Percentiles rank a stretch among this genome's conserved stretches.
Evolutionary conservation across 768 basidiomycete species (phyloP).

Genomic region (Psilocybe cyanescens): DNA sequence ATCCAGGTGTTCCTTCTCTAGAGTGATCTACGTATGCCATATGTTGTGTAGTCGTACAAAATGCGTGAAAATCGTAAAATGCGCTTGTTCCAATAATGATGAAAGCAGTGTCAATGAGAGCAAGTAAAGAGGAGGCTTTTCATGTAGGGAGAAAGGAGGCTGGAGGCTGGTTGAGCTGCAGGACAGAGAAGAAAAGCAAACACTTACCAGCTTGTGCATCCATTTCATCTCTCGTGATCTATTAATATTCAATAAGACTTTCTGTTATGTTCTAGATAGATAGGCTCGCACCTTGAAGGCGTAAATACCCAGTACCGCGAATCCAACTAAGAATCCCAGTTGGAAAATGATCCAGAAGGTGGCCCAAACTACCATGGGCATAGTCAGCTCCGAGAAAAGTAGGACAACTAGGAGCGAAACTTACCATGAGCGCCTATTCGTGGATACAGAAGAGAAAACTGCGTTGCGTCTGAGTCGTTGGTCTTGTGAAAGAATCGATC

Average conservation of each 20-base stretch:
- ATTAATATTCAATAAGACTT: conserved; percentile 7
- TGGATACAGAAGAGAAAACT: conserved; percentile 80
- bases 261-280: background rate
- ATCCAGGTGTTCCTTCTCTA: background rate
- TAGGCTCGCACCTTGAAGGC: conserved; percentile 70
- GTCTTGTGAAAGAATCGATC: conserved; percentile 94
- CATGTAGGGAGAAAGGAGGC: conserved; percentile 68
- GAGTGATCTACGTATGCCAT: background rate
- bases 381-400: background rate
- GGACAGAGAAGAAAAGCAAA: background rate
- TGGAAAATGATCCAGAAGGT: conserved; percentile 85
- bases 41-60: conserved; percentile 1
- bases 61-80: background rate
- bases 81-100: background rate
- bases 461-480: conserved; percentile 92
- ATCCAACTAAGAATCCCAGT: conserved; percentile 71
- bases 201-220: conserved; percentile 68
- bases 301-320: conserved; percentile 78
- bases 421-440: conserved; percentile 71
- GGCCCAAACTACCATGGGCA: conserved; percentile 72
- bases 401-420: conserved; percentile 19
- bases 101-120: background rate
- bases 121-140: conserved; percentile 16
- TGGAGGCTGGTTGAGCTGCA: conserved; percentile 24
- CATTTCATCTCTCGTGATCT: conserved; percentile 65